phyloP scores from a whole-genome alignment of 192 early-diverging fungal genomes.

The Gamsiella multidivaricata region DNA sequence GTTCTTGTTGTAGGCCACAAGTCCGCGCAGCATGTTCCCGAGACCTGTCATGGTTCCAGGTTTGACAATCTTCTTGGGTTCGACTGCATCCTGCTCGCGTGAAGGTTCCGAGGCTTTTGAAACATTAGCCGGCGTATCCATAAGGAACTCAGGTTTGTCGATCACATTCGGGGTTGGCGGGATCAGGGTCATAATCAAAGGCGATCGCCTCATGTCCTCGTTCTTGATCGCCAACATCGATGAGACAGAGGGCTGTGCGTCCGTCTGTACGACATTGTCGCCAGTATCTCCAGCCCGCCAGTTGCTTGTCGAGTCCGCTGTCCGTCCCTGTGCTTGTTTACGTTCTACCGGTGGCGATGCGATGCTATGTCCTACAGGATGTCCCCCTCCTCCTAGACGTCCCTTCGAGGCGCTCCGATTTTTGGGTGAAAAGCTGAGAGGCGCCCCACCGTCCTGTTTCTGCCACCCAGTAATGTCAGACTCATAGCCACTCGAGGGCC shows the following conservation, averaged over 20 bases:
- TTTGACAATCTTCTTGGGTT: slow-evolving; percentile 30
- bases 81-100: neutral
- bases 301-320: slow-evolving; percentile 4
- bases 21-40: slow-evolving; percentile 40
- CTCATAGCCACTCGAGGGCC: slow-evolving; percentile 29
- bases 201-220: slow-evolving; percentile 5
- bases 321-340: slow-evolving; percentile 10
- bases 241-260: too few species aligned
- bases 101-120: neutral
- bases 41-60: slow-evolving; percentile 35
- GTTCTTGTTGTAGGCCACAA: slow-evolving; percentile 43
- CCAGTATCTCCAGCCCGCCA: slow-evolving; percentile 5
- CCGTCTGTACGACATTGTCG: too few species aligned
- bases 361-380: neutral
- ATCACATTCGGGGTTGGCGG: slow-evolving; percentile 28
- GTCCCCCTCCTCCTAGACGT: slow-evolving; percentile 7
- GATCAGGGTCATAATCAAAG: slow-evolving; percentile 27
- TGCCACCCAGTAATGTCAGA: slow-evolving; percentile 23
- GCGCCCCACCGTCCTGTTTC: slow-evolving; percentile 6
- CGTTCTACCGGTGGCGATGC: slow-evolving; percentile 13
- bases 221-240: too few species aligned
- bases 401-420: slow-evolving; percentile 20
- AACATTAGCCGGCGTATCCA: neutral
- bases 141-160: slow-evolving; percentile 12
- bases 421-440: slow-evolving; percentile 3